A percentile compares a stretch with the other conserved stretches of the same genome.
Evolutionary conservation across 176 grass and related monocot genomes (phyloP).

Genomic region (Eremochloa ophiuroides): DNA sequence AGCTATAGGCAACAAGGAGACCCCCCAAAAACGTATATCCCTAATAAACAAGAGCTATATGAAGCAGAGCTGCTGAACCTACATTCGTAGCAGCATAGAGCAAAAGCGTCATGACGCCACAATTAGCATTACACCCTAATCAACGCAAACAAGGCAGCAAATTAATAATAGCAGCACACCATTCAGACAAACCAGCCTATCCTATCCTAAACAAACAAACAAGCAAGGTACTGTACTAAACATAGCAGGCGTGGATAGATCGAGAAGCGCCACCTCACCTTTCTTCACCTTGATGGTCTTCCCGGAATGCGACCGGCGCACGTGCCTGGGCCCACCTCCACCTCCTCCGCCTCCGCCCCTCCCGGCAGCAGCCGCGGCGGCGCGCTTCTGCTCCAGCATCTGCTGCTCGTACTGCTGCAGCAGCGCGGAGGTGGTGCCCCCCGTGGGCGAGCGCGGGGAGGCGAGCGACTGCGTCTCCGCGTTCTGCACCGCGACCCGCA

Average conservation of each 20-base stretch:
- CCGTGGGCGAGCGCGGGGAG: constrained; percentile 66
- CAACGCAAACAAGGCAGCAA: background rate
- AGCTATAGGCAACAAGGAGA: background rate
- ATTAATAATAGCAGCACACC: background rate
- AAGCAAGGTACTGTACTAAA: constrained; percentile 10
- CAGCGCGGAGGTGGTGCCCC: constrained; percentile 38
- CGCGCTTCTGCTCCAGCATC: constrained; percentile 33
- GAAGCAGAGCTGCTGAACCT: constrained; percentile 1
- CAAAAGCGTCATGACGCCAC: background rate
- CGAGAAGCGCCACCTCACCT: constrained; percentile 41
- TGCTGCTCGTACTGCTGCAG: constrained; percentile 62
- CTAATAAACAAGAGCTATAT: background rate
- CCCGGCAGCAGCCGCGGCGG: background rate
- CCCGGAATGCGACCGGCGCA: constrained; percentile 77
- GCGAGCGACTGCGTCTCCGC: constrained; percentile 76
- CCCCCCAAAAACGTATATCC: background rate
- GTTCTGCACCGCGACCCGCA: constrained; percentile 84
- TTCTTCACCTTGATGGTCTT: constrained; percentile 93
- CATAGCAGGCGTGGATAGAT: constrained; percentile 13
- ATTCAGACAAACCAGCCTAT: background rate
- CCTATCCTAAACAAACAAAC: constrained; percentile 11
- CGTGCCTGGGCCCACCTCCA: constrained; percentile 36
- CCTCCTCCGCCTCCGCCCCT: constrained; percentile 7
- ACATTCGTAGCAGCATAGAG: constrained; percentile 3
- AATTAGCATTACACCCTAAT: background rate